These are phyloP conservation scores for Rhizopus delemar DNA, from an alignment of 371 early-diverging fungal genomes.

Conservation along the genomic window DNA sequence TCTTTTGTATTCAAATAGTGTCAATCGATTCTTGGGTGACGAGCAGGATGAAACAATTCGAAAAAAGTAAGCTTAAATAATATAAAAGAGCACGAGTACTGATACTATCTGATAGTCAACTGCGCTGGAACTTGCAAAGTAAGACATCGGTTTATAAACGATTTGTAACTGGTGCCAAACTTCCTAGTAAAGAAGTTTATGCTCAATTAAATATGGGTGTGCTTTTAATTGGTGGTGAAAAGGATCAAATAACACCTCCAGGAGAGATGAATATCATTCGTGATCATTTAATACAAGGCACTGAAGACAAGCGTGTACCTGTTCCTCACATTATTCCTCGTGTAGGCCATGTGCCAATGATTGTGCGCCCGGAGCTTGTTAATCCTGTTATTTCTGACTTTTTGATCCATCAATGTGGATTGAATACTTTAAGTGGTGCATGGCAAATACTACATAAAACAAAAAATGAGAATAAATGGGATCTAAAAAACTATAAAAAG, in stretches of 20 bases:
- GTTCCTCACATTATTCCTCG: constrained; percentile 62
- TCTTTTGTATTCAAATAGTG: constrained; percentile 60
- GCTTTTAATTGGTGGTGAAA: constrained; percentile 61
- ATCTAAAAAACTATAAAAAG: constrained; percentile 71
- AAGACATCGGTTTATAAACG: constrained; percentile 59
- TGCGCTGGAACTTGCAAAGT: constrained; percentile 65
- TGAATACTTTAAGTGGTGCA: constrained; percentile 59
- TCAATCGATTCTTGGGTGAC: constrained; percentile 58
- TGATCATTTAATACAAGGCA: constrained; percentile 36
- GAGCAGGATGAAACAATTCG: constrained; percentile 47
- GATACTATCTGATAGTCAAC: constrained; percentile 40
- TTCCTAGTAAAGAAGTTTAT: constrained; percentile 49
- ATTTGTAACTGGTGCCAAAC: constrained; percentile 51
- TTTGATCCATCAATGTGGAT: constrained; percentile 62
- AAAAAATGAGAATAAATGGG: constrained; percentile 68
- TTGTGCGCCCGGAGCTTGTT: constrained; percentile 65
- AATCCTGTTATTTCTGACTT: constrained; percentile 69
- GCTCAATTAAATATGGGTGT: constrained; percentile 55
- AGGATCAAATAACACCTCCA: constrained; percentile 54
- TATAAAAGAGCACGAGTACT: not conserved
- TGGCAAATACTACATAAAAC: constrained; percentile 64
- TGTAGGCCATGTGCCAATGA: constrained; percentile 69
- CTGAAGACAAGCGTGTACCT: constrained; percentile 35
- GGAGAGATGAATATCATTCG: constrained; percentile 51
- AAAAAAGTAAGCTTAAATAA: constrained; percentile 21